Conservation (phyloP, 2,329 filamentous ascomycete species). For the Aspergillus ruber region DNA sequence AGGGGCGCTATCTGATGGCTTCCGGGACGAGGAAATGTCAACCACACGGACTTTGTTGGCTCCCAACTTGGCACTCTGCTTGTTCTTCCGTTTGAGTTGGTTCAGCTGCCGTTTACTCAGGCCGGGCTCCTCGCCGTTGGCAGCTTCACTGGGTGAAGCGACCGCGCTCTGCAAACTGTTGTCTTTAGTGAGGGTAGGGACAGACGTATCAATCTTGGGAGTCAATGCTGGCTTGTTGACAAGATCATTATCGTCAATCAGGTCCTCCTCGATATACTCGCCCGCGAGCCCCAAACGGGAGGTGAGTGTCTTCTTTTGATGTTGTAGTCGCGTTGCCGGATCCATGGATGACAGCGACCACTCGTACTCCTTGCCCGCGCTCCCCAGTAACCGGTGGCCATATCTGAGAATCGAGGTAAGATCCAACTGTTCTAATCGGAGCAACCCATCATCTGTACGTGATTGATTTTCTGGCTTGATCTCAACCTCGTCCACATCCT, state of each 20-base stretch:
- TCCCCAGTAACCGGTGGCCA: conserved; percentile 78
- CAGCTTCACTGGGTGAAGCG: conserved; percentile 44
- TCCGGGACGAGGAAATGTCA: conserved; percentile 64
- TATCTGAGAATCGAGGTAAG: conserved; percentile 72
- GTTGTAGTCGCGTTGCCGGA: conserved; percentile 69
- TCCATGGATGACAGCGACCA: conserved; percentile 76
- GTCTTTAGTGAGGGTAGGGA: conserved; percentile 34
- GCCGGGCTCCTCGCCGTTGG: conserved; percentile 58
- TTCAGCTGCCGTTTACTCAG: conserved; percentile 93
- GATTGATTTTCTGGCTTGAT: conserved; percentile 31
- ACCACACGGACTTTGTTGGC: conserved; percentile 86
- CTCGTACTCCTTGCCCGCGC: conserved; percentile 73
- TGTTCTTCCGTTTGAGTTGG: conserved; percentile 87
- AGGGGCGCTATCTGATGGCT: conserved; percentile 58
- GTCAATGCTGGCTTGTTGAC: conserved; percentile 39
- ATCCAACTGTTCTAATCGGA: conserved; percentile 69
- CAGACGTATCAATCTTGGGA: conserved; percentile 48
- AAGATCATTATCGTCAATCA: conserved; percentile 60
- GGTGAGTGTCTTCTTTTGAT: conserved; percentile 82
- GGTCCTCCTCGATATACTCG: conserved; percentile 76
- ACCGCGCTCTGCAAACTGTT: conserved; percentile 41
- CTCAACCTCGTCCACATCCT: conserved; percentile 42
- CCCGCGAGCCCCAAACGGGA: conserved; percentile 78
- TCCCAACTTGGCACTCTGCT: conserved; percentile 80
- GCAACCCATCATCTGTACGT: conserved; percentile 50